Evolutionary conservation across 2,329 filamentous ascomycete genomes (phyloP).

Genomic region (Fusarium marasasianum): DNA sequence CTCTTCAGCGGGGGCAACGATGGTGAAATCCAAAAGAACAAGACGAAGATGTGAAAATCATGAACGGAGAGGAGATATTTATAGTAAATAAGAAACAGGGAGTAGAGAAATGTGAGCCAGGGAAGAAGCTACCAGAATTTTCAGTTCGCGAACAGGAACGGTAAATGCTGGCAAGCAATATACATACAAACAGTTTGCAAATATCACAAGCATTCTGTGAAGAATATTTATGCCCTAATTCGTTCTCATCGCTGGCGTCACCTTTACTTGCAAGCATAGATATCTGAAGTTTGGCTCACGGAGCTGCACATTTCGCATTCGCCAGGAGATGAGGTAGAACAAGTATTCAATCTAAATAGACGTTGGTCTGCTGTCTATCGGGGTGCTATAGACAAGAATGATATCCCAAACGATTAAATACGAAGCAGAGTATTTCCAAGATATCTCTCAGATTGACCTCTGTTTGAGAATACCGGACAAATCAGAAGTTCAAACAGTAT

Average conservation of each 20-base stretch:
- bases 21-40: neutral
- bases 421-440: neutral
- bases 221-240: neutral
- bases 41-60: neutral
- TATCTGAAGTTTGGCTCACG: neutral
- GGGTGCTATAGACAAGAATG: neutral
- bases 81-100: neutral
- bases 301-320: neutral
- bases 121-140: neutral
- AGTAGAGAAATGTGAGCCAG: rapidly evolving
- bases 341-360: neutral
- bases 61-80: neutral
- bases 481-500: neutral
- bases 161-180: neutral
- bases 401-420: neutral
- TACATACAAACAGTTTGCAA: neutral
- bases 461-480: neutral
- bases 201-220: neutral
- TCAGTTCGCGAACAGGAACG: too few species aligned
- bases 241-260: too few species aligned
- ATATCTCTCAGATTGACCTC: neutral
- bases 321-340: neutral
- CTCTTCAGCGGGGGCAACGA: too few species aligned
- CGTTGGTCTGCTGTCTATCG: neutral
- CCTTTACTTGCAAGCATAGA: neutral